phyloP scores from a whole-genome alignment of 192 early-diverging fungal genomes.

The Backusella luteola region DNA sequence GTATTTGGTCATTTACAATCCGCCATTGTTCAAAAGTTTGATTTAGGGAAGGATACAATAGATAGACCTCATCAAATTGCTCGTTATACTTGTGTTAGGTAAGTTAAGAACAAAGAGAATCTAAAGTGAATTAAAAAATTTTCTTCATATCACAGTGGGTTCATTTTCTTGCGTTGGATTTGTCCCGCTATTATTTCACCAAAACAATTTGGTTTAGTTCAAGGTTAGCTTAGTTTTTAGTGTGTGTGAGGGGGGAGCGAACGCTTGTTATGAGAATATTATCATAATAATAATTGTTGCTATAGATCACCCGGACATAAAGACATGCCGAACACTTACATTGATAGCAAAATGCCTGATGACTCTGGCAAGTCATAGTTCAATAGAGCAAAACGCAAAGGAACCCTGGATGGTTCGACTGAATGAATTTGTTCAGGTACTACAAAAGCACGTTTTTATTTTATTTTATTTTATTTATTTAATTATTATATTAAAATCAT shows the following conservation, averaged over 20 bases:
- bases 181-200: conserved; percentile 75
- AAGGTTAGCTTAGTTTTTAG: conserved; percentile 22
- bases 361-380: conserved; percentile 59
- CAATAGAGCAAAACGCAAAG: conserved; percentile 57
- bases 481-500: not conserved
- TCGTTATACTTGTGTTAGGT: conserved; percentile 41
- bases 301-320: conserved; percentile 53
- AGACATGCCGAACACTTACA: conserved; percentile 61
- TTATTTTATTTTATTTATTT: not conserved
- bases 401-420: conserved; percentile 70
- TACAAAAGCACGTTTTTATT: not conserved
- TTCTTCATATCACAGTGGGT: conserved; percentile 47
- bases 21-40: conserved; percentile 42
- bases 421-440: conserved; percentile 58
- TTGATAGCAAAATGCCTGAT: conserved; percentile 74
- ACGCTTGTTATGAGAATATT: not conserved
- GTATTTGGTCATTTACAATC: conserved; percentile 46
- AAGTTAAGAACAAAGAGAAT: not conserved
- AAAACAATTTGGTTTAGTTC: conserved; percentile 68
- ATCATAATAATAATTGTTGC: not conserved
- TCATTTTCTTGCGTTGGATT: conserved; percentile 68
- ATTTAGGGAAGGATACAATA: conserved; percentile 11
- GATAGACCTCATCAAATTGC: conserved; percentile 22
- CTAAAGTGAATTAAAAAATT: not conserved
- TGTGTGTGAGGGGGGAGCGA: too few species aligned